Percentiles rank a stretch among this genome's conserved stretches.
Conservation (phyloP, 768 basidiomycete genomes). For the Pisolithus microcarpus region DNA sequence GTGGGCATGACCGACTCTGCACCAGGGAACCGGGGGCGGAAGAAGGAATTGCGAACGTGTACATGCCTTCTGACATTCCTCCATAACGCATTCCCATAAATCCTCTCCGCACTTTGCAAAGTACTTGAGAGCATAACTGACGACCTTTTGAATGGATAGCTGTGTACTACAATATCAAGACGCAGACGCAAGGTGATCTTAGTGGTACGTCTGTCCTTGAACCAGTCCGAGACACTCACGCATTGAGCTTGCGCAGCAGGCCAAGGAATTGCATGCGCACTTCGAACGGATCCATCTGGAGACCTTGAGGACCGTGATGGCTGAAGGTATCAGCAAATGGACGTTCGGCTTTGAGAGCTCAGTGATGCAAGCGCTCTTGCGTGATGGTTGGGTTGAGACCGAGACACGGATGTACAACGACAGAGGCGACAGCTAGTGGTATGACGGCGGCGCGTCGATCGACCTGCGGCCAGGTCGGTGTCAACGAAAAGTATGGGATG, state of each 20-base stretch:
- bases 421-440: too few species aligned
- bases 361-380: too few species aligned
- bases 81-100: constrained; percentile 87
- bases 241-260: constrained; percentile 56
- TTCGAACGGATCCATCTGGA: constrained; percentile 58
- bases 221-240: constrained; percentile 32
- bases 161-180: constrained; percentile 50
- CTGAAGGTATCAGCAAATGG: too few species aligned
- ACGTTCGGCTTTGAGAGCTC: too few species aligned
- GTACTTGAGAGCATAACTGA: constrained; percentile 78
- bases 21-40: neutral
- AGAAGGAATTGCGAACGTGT: neutral
- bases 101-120: constrained; percentile 84
- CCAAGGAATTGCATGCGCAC: constrained; percentile 68
- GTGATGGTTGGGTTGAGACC: too few species aligned
- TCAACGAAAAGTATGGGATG: too few species aligned
- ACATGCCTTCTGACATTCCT: constrained; percentile 80
- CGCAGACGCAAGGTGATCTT: neutral
- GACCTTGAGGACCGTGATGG: too few species aligned
- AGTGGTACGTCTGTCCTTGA: neutral
- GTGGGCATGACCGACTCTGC: neutral
- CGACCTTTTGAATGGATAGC: constrained; percentile 83
- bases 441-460: too few species aligned
- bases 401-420: too few species aligned
- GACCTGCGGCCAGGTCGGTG: too few species aligned